A percentile compares a stretch with the other conserved stretches of the same genome.
Conservation (phyloP, 1,139 yeast species). For the Yamadazyma dendronema region DNA sequence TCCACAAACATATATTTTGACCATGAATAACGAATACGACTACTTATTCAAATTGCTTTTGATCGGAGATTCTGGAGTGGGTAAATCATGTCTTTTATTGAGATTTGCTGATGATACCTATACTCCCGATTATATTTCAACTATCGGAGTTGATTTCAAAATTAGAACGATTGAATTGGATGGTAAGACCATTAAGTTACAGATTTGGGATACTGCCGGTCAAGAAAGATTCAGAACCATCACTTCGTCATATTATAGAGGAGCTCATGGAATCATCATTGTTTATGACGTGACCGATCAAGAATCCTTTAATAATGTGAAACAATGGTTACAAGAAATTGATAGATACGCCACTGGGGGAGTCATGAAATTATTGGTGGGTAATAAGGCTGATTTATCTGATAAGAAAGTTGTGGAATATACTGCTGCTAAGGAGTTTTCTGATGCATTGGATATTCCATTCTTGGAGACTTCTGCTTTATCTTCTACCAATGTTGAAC, state of each 20-base stretch:
- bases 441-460: constrained; percentile 93
- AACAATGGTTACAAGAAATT: constrained; percentile 98
- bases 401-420: constrained; percentile 96
- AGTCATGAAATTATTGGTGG: constrained; percentile 92
- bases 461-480: constrained; percentile 96
- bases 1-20: not conserved
- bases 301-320: constrained; percentile 94
- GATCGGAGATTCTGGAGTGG: constrained; percentile 98
- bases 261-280: constrained; percentile 97
- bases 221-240: constrained; percentile 98
- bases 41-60: constrained; percentile 88
- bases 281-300: constrained; percentile 98
- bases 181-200: constrained; percentile 95
- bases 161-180: constrained; percentile 95
- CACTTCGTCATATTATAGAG: constrained; percentile 96
- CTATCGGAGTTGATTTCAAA: constrained; percentile 97
- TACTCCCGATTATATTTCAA: constrained; percentile 94
- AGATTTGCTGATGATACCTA: constrained; percentile 98
- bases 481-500: constrained; percentile 94
- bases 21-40: constrained; percentile 90
- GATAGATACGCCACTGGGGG: constrained; percentile 98
- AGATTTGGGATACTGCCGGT: constrained; percentile 99
- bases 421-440: constrained; percentile 96
- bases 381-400: constrained; percentile 92
- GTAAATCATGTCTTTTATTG: constrained; percentile 90